Base-by-base conservation (phyloP, 2,329 filamentous ascomycete species). In the Epichloe aotearoae region DNA sequence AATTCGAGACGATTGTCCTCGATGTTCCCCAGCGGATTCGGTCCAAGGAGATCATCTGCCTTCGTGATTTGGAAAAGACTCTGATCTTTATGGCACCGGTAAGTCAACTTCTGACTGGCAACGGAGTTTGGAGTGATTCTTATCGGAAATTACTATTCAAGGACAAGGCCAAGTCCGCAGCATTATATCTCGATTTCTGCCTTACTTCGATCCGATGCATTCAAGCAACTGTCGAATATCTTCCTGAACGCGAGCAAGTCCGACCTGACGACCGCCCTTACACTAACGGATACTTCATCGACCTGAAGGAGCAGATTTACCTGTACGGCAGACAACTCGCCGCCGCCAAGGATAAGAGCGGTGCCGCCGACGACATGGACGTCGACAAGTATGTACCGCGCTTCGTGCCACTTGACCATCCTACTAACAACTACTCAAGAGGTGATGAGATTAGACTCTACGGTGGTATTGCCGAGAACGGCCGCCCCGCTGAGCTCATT, bases 281-380 rank as follows among this genome's bases (percentile, higher is more conserved):
- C 75, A 93, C 84, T 76, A 88, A 86, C 77, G 88, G 88, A 65
- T 97, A 97, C 71, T 96, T 96, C 66, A 84, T 96, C 71, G 91
- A 97, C 73, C 82, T 97, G 54, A 84, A 94, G 66, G 88, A 94
- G 66, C 90, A 96, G 79, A 89, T 96, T 61, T 81, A 83, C 65
- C 80, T 88, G 65, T 95, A 95, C 79, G 90, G 88, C 54, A 80
- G 83, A 61, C 86, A 93, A 66, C 82, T 96, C 61, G 83, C 84
- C 56, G 82, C 83, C 58, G 80, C 83, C 57, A 83, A 88, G 62
- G 78, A 84, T 61, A 82, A 81, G 61, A 74, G 79, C 62, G 74
- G 73, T 54, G 74, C 79, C 55, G 73, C 76, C 37, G 72, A 75
- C 55, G 73, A 75, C 51, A 76, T 79, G 75, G 75, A 80, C 62